phyloP scores from a whole-genome alignment of 2,329 filamentous ascomycete genomes.

The Arthrobotrys conoides region DNA sequence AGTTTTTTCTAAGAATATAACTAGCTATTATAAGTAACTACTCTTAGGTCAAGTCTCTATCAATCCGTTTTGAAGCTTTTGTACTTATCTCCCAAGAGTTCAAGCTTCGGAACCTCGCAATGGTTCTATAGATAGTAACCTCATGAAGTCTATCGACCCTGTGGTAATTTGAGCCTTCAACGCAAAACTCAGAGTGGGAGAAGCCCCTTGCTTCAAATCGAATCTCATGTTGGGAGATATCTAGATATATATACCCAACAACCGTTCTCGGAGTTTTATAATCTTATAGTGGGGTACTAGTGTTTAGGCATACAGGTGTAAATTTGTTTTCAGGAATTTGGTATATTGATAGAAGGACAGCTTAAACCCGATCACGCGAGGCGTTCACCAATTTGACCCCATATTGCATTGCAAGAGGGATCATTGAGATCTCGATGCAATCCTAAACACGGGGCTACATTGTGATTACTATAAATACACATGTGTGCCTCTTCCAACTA shows the following conservation, averaged over 20 bases:
- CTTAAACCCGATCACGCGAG: neutral
- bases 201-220: neutral
- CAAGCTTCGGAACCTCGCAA: too few species aligned
- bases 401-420: neutral
- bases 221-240: neutral
- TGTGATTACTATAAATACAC: constrained; percentile 4
- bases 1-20: too few species aligned
- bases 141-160: neutral
- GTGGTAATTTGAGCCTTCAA: neutral
- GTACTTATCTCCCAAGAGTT: too few species aligned
- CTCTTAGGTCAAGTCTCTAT: too few species aligned
- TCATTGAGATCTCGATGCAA: neutral
- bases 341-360: neutral
- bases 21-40: too few species aligned
- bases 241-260: neutral
- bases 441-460: neutral
- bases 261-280: neutral
- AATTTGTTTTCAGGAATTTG: neutral
- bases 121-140: too few species aligned
- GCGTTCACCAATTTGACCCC: neutral
- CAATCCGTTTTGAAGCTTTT: too few species aligned
- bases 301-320: neutral
- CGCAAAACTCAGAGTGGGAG: neutral
- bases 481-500: neutral
- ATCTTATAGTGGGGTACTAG: neutral